Conservation (phyloP, 371 early-diverging fungal genomes). For the Mucor racemosus region DNA sequence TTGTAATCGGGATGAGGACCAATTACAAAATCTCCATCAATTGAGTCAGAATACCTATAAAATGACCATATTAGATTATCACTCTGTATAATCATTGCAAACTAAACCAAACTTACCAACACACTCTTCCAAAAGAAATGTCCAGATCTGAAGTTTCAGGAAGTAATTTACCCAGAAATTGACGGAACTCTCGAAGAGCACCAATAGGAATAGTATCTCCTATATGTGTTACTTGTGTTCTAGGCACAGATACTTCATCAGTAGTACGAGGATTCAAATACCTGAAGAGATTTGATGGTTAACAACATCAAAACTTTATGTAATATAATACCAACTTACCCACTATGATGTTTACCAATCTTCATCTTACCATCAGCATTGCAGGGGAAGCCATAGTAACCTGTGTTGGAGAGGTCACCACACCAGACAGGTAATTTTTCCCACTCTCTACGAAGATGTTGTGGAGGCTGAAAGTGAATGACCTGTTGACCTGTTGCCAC, state of each 20-base stretch:
- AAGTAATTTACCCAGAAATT: constrained; percentile 40
- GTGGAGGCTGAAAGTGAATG: constrained; percentile 46
- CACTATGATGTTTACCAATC: constrained; percentile 50
- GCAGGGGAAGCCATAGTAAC: constrained; percentile 54
- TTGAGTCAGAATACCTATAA: constrained; percentile 47
- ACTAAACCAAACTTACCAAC: constrained; percentile 35
- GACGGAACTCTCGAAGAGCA: constrained; percentile 36
- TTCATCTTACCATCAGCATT: constrained; percentile 45
- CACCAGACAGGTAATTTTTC: constrained; percentile 59
- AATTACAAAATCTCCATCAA: constrained; percentile 51
- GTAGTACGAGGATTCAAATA: constrained; percentile 34
- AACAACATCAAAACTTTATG: neutral
- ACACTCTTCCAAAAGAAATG: constrained; percentile 37
- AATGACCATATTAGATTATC: too few species aligned
- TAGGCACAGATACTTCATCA: constrained; percentile 45
- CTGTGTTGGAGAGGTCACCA: constrained; percentile 51
- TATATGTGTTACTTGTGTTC: constrained; percentile 45
- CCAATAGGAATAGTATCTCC: constrained; percentile 46
- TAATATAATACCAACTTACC: constrained; percentile 6
- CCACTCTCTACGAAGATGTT: constrained; percentile 13
- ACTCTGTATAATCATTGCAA: neutral
- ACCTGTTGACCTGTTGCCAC: constrained; percentile 61
- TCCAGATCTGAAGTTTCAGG: constrained; percentile 40
- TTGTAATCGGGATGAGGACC: constrained; percentile 47
- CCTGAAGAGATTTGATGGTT: neutral